phyloP scores from a whole-genome alignment of 208 protist genomes.

The Trypanosoma rangeli region DNA sequence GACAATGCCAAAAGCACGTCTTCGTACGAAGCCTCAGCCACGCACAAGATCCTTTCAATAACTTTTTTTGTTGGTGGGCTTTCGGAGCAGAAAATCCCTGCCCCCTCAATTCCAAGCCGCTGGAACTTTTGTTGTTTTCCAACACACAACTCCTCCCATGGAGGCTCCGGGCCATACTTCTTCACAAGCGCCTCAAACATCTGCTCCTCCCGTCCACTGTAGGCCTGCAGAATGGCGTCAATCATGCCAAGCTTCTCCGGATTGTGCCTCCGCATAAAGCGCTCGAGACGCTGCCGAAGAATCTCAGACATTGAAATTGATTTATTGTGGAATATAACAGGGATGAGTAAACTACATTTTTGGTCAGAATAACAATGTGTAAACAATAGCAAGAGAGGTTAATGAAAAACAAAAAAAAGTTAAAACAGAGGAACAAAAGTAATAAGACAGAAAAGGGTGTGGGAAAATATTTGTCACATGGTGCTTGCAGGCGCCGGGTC shows the following conservation, averaged over 20 bases:
- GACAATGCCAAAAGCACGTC: conserved; percentile 5
- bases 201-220: conserved; percentile 58
- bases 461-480: neutral
- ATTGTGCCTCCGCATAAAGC: conserved; percentile 30
- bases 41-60: conserved; percentile 1
- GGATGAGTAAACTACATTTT: neutral
- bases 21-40: neutral
- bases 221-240: conserved; percentile 30
- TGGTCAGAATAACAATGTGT: neutral
- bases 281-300: neutral
- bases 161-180: conserved; percentile 76
- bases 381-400: neutral
- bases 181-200: conserved; percentile 66
- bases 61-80: neutral
- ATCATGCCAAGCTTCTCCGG: conserved; percentile 22
- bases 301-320: neutral
- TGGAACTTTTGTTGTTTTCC: neutral
- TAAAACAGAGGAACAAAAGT: neutral
- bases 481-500: neutral
- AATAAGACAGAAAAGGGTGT: neutral
- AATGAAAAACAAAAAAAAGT: neutral
- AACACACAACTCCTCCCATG: conserved; percentile 6
- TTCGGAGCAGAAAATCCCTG: neutral
- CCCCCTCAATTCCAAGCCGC: neutral
- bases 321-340: neutral